Conservation (phyloP, 257 asterid genomes). For the Orobanche coerulescens region DNA sequence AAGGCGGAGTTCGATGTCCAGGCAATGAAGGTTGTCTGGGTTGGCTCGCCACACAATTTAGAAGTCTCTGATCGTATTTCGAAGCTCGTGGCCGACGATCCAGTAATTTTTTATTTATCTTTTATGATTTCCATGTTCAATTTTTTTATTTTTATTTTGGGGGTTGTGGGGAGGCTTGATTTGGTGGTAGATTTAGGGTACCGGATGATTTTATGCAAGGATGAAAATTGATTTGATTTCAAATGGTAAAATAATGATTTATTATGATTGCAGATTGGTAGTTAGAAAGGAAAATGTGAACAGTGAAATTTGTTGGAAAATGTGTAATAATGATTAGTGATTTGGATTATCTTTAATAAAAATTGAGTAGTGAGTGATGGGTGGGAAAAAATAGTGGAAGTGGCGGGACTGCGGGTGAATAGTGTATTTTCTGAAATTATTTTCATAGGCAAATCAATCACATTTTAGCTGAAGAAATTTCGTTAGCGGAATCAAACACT, state of each 20-base stretch:
- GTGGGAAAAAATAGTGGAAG: neutral
- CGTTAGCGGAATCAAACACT: neutral
- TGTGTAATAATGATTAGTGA: neutral
- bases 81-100: conserved; percentile 90
- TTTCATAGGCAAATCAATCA: neutral
- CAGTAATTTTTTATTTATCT: conserved; percentile 33
- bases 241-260: neutral
- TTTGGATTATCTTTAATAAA: too few species aligned
- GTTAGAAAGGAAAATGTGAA: neutral
- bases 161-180: neutral
- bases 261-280: too few species aligned
- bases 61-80: conserved; percentile 84
- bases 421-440: neutral
- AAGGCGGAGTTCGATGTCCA: conserved; percentile 77
- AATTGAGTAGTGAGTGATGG: neutral
- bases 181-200: conserved; percentile 11
- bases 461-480: neutral
- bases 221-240: neutral
- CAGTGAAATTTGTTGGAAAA: neutral
- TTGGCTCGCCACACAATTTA: conserved; percentile 65
- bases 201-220: neutral
- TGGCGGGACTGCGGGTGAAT: neutral
- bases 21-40: conserved; percentile 92
- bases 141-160: neutral
- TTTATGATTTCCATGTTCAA: neutral